Conservation (phyloP, 1,284 basidiomycete species). For the Afroboletus lepidellus region DNA sequence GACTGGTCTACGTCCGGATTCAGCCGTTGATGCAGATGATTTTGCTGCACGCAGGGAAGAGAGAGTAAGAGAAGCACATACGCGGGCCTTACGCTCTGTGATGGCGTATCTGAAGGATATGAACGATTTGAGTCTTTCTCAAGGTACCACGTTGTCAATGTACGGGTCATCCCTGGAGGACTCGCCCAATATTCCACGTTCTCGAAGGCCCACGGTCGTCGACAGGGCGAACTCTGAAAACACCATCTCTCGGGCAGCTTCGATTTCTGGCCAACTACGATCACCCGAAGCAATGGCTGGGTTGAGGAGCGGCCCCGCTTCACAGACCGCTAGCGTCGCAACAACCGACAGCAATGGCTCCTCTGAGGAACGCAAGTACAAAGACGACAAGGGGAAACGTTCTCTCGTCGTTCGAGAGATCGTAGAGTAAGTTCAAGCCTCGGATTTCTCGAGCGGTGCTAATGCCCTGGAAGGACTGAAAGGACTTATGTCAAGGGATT, state of each 20-base stretch:
- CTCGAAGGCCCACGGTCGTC: conserved; percentile 62
- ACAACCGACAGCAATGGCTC: conserved; percentile 69
- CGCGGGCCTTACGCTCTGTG: conserved; percentile 79
- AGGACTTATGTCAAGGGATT: conserved; percentile 92
- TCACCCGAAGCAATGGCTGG: conserved; percentile 59
- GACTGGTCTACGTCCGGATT: conserved; percentile 42
- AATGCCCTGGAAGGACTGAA: conserved; percentile 69
- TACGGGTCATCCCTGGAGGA: conserved; percentile 50
- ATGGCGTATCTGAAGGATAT: conserved; percentile 96
- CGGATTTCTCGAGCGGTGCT: conserved; percentile 13
- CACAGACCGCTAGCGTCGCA: conserved; percentile 68
- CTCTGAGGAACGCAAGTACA: conserved; percentile 79
- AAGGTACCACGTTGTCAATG: conserved; percentile 52
- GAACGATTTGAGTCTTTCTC: conserved; percentile 77
- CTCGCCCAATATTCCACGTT: conserved; percentile 39
- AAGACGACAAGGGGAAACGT: conserved; percentile 83
- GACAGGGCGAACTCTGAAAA: conserved; percentile 52
- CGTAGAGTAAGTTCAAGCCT: conserved; percentile 61
- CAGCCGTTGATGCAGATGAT: conserved; percentile 45
- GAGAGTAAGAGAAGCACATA: conserved; percentile 64
- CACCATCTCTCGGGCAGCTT: conserved; percentile 38
- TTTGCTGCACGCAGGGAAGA: conserved; percentile 55
- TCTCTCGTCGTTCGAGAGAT: conserved; percentile 82
- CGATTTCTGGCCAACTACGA: conserved; percentile 54
- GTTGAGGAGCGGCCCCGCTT: conserved; percentile 55